Base-by-base conservation (phyloP, 129 eudicot species). In the Flaveria sonorensis region DNA sequence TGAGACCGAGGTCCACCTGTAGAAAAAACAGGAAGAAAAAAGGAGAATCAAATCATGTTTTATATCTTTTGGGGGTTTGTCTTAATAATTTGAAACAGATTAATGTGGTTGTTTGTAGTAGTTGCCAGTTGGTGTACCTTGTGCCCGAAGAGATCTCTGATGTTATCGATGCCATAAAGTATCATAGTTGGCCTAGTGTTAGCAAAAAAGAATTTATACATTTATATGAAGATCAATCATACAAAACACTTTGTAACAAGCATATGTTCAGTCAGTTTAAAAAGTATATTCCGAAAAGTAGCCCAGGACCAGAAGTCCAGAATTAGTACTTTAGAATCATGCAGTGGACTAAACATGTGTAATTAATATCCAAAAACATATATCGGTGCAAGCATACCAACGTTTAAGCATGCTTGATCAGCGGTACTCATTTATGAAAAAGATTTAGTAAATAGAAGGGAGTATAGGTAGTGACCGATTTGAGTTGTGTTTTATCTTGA, bases 141-240 rank as follows among this genome's bases (percentile, higher is more conserved):
- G 88, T 87, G 97, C 23, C 99, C 99, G n/a, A 94, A 89, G 82
- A 94, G 97, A 86, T 94, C 97, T 79, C 99, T 80, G 77, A 94
- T 94, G 83, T 94, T 94, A 66, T 94, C 96, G 16, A 87, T 83
- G 73, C 97, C 97, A 59, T 91, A 91, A 11, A 94, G 88, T 42
- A 94, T 94, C 99, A 94, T 94, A 26, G 93, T 88, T 4, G 93
- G 98, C 85, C 96, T 89, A 88, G 43, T 68, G 11, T 59, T 65
- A 13, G 68, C 18, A 74, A 20, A 63, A 75, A 64, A 9, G 10
- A 43, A 12, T 55, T 18, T 30, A 55, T 20, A 46, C 18, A n/a
- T 28, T 6, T 32, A 11, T 71, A 32, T 52, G 40, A 28, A 51
- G 47, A 36, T 28, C 21, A 9, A 23, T 28, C 56, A 21, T n/a